A percentile compares a stretch with the other conserved stretches of the same genome.
These are phyloP conservation scores for Cichorium intybus DNA, from an alignment of 140 eudicot genomes.

Conservation along the genomic window DNA sequence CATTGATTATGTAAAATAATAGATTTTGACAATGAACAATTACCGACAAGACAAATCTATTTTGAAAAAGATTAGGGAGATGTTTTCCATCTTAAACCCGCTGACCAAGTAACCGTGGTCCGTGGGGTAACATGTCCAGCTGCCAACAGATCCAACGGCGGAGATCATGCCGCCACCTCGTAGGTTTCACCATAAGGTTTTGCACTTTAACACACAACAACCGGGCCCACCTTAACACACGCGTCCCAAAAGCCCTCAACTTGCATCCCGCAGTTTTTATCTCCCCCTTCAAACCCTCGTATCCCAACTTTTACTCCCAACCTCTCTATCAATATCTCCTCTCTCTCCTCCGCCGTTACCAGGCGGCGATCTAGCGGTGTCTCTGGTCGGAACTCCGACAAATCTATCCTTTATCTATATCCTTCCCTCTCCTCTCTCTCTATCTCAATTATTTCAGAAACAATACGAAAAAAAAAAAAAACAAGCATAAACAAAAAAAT, in stretches of 20 bases:
- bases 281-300: constrained; percentile 16
- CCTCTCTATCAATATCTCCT: constrained; percentile 4
- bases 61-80: no score
- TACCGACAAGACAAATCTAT: no score
- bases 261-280: constrained; percentile 19
- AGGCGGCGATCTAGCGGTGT: constrained; percentile 31
- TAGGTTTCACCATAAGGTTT: constrained; percentile 17
- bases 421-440: constrained; percentile 46
- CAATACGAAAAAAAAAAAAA: constrained; percentile 2
- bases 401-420: constrained; percentile 27
- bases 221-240: constrained; percentile 1
- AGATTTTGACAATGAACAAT: no score
- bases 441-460: constrained; percentile 9
- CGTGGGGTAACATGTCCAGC: neutral
- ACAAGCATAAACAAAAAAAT: neutral
- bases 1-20: no score
- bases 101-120: neutral
- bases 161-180: constrained; percentile 20
- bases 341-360: constrained; percentile 19
- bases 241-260: neutral
- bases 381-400: constrained; percentile 33
- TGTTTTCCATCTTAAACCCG: neutral
- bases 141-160: constrained; percentile 31
- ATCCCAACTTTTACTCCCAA: constrained; percentile 5
- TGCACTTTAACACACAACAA: constrained; percentile 12